Base-by-base conservation (phyloP, 1,284 basidiomycete species). In the Grifola frondosa region DNA sequence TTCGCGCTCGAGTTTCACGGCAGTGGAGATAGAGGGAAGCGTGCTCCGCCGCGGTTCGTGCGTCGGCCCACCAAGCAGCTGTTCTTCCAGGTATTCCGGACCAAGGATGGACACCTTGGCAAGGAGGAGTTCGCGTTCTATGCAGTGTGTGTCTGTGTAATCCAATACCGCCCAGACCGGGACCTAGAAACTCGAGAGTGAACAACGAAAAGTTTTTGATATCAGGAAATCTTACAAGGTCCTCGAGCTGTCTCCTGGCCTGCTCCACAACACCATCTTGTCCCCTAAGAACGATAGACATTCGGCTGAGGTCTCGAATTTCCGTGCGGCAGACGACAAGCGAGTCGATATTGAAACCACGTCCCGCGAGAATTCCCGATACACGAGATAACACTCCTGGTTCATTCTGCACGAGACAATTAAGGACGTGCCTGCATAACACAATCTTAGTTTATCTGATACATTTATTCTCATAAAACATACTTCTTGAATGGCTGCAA, bases 311-410 rank as follows among this genome's bases (percentile, higher is more conserved):
- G 71, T 99, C 97, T 45, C 91, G 84, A 56, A 99, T 94, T 69
- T 99, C 97, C 32, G 97, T 99, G 46, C 91, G 84, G 70, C 97
- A 99, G 17, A 99, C 97, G 55, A 99, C 97, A 48, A 99, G 78
- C 15, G 95, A 98, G 71, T 99, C 97, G 60, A 96, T 97, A 76
- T 99, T 99, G 77, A 99, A 97, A 1, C 97, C 97, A 53, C 97
- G 78, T 30, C 92, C 97, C 17, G 97, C 97, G 22, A 99, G 80
- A 56, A 96, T 98, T 52, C 97, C 97, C 5, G 96, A 96, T 2
- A 99, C 95, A 54, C 97, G 88, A 17, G 96, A 97, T 16, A 99
- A 78, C 15, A 99, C 97, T 65, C 97, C 97, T 3, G 97, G 97
- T 70, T 99, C 97, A 65, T 99, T 98, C 70, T 99, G 97, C 6